Conservation (phyloP, 139 green algal species). For the Zygnema cylindricum region DNA sequence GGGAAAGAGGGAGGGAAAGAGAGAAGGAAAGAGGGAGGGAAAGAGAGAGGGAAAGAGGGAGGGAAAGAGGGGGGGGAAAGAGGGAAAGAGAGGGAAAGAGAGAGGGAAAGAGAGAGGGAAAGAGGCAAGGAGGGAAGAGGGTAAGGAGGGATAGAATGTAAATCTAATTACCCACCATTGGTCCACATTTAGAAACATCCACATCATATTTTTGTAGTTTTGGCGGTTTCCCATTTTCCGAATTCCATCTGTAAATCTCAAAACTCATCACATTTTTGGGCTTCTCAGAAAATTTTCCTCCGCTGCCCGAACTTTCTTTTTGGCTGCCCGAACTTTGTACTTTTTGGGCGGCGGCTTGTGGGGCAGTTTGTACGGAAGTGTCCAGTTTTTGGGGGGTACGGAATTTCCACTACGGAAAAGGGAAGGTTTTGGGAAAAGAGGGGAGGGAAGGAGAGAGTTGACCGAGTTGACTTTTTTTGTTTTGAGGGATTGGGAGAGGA, state of each 20-base stretch:
- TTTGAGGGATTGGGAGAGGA: too few species aligned
- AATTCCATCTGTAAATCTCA: slow-evolving; percentile 91
- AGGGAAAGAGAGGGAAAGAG: neutral
- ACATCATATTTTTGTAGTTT: slow-evolving; percentile 83
- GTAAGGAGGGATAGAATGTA: neutral
- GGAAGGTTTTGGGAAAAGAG: too few species aligned
- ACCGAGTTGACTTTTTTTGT: too few species aligned
- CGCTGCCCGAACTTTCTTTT: neutral
- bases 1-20: neutral
- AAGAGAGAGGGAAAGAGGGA: neutral
- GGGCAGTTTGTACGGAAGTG: neutral
- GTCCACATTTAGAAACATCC: slow-evolving; percentile 92
- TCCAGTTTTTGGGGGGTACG: too few species aligned
- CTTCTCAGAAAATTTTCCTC: neutral
- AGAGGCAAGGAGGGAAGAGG: neutral
- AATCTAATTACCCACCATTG: slow-evolving; percentile 82
- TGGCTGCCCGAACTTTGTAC: neutral
- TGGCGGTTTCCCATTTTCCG: slow-evolving; percentile 80
- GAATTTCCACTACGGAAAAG: too few species aligned
- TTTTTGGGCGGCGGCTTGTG: neutral
- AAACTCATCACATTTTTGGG: slow-evolving; percentile 77
- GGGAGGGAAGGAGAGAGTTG: too few species aligned
- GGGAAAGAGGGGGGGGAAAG: neutral
- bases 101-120: neutral
- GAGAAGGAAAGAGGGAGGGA: neutral